Evolutionary conservation across 2,329 filamentous ascomycete genomes (phyloP), one percentile per base, ranked within the genome.

Genomic region (Zalaria sp.): DNA sequence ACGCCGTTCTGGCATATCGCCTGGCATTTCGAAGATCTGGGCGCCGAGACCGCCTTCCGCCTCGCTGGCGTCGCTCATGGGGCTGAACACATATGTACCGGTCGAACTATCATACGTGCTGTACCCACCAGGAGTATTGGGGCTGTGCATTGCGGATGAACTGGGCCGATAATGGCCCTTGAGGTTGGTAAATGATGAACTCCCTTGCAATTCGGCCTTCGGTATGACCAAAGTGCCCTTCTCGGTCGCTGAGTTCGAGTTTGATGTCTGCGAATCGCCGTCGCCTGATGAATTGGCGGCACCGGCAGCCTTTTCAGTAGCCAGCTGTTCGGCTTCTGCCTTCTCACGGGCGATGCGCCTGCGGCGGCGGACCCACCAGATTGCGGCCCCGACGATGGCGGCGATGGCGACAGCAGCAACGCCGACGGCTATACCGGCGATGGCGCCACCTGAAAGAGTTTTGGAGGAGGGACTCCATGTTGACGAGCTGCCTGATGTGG

Each of bases 1-100:
- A 45, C 67, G 69, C 41, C 68, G 65, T 35, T 66, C 64, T 10
- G 69, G 70, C 54, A 77, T 69, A 6, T 73, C 72, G 2, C 74
- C 73, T 0, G 69, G 68, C 53, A 69, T 74, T 36, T 68, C 73
- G 41, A 59, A 67, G 5, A 71, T 53, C 44, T 62, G 57, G n/a
- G 54, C 55, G 25, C 56, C 29, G 29, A 32, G 29, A n/a, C 29
- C 29, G 7, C 7, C 56, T 7, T 59, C 62, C 18, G 53, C 57
- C 41, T 65, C 62, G 5, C 45, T 44, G 25, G 45, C 39, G 7
- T 18, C 25, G 25, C 40, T 36, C 32, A 44, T 26, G 10, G 35
- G 42, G 31, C 38, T 43, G 32, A 46, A 31, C 8, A 36, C 9
- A 1, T n/a, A 32, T n/a, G 29, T 32, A n/a, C 29, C 29, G 29